A percentile compares a stretch with the other conserved stretches of the same genome.
Evolutionary conservation across 2,329 filamentous ascomycete genomes (phyloP).

Genomic region (Myotisia sp.): DNA sequence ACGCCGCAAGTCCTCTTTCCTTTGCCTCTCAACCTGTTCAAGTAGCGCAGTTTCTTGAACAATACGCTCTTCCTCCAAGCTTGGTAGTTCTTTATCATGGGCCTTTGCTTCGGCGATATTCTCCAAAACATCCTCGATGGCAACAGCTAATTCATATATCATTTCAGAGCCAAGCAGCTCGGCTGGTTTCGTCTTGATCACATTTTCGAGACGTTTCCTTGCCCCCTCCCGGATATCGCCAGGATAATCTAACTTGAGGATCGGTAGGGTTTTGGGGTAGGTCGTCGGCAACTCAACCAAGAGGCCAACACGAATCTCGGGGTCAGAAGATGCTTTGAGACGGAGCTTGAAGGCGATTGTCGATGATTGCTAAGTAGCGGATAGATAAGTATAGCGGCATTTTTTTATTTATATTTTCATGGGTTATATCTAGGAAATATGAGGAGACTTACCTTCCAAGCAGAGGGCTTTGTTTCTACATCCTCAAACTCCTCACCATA

Average conservation of each 20-base stretch:
- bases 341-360: slow-evolving; percentile 69
- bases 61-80: slow-evolving; percentile 76
- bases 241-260: slow-evolving; percentile 53
- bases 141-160: slow-evolving; percentile 47
- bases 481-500: slow-evolving; percentile 79
- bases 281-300: slow-evolving; percentile 72
- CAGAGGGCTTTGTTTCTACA: slow-evolving; percentile 52
- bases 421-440: background rate
- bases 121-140: slow-evolving; percentile 59
- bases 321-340: slow-evolving; percentile 58
- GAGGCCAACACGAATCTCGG: slow-evolving; percentile 57
- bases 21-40: slow-evolving; percentile 36
- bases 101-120: slow-evolving; percentile 69
- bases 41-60: slow-evolving; percentile 57
- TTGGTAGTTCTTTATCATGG: slow-evolving; percentile 62
- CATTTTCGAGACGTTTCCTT: slow-evolving; percentile 53
- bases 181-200: slow-evolving; percentile 56
- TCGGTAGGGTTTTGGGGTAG: slow-evolving; percentile 71
- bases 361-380: slow-evolving; percentile 55
- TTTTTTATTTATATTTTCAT: background rate
- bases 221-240: slow-evolving; percentile 55
- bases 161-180: slow-evolving; percentile 49
- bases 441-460: slow-evolving; percentile 71
- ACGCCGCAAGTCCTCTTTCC: slow-evolving; percentile 35
- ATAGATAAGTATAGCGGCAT: no score